Base-by-base conservation (phyloP, 768 basidiomycete genomes). In the Pleurotus eryngii region DNA sequence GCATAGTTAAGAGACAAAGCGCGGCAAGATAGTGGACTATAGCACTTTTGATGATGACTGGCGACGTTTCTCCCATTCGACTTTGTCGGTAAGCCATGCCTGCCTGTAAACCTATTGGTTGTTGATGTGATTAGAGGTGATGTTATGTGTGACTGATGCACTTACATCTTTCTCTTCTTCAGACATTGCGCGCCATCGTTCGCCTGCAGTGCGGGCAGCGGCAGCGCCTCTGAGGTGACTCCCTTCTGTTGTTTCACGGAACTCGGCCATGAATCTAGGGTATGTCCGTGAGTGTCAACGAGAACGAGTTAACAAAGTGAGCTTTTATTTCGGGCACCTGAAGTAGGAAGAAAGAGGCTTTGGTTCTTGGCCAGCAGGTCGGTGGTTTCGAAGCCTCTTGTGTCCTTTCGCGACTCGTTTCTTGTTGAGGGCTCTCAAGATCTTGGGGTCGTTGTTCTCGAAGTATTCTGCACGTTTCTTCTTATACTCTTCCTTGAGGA, bases 401-500 rank as follows among this genome's bases (percentile, higher is more conserved):
- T 69, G 71, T 0, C 72, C 72, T 45, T 62, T 62, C 4, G 54
- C 55, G 40, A 59, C 61, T 5, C 73, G 70, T 9, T 67, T 63
- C 14, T 64, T 65, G 53, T 77, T 78, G 55, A 78, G 63, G 20
- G 64, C 59, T 22, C 48, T 67, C 5, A 75, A 24, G 3, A 70
- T 57, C 2, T 46, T 11, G 0, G 37, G 7, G 18, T 70, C 61
- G 0, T 62, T 40, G 2, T 61, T 60, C 45, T 60, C 57, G 56
- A 68, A 69, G 58, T 70, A 78, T 0, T 69, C 67, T 5, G 64
- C 63, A 49, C 61, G 61, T 4, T 65, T 61, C 37, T 67, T 42
- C 5, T 17, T 8, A 17, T 66, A 65, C 46, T 67, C 60, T 2
- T 15, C 60, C 22, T 63, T 65, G n/a, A 60, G 26, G 6, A 11